Evolutionary conservation across 2,329 filamentous ascomycete genomes (phyloP).

Genomic region (Diaporthe caulivora): DNA sequence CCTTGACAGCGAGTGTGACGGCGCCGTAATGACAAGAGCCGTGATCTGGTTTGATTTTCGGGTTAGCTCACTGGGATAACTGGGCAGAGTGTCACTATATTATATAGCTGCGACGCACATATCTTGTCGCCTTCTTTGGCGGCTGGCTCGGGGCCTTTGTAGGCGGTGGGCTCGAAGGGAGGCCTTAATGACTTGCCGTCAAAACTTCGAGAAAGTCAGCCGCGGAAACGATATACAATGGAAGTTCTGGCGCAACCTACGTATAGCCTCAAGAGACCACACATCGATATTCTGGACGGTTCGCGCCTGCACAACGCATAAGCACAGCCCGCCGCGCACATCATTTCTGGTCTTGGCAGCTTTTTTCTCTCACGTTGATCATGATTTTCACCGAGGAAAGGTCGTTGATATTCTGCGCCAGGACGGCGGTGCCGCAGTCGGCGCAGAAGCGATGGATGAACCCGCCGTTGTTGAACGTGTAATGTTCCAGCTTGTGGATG

Average conservation of each 20-base stretch:
- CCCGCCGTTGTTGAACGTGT: constrained; percentile 54
- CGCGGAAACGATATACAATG: not conserved
- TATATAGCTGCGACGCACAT: constrained; percentile 45
- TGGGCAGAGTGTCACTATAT: not conserved
- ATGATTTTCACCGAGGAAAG: constrained; percentile 48
- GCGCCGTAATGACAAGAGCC: constrained; percentile 68
- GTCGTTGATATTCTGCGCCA: constrained; percentile 48
- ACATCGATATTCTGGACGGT: constrained; percentile 34
- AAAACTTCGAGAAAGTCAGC: constrained; percentile 46
- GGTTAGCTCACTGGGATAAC: not conserved
- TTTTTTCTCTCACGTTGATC: constrained; percentile 56
- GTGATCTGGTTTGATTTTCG: constrained; percentile 46
- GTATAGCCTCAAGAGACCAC: constrained; percentile 18
- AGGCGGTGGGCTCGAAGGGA: constrained; percentile 51
- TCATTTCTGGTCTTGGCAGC: not conserved
- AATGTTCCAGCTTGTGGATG: constrained; percentile 55
- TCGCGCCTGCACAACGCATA: constrained; percentile 34
- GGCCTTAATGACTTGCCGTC: constrained; percentile 52
- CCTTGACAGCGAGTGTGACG: constrained; percentile 56
- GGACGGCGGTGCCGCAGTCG: constrained; percentile 60
- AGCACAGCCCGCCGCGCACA: constrained; percentile 8
- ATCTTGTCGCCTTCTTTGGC: constrained; percentile 52
- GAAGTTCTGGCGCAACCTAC: not conserved
- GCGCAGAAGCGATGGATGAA: constrained; percentile 64
- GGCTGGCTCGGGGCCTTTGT: constrained; percentile 56